Base-by-base conservation (phyloP, 805 yeast genomes). In the Phaffomyces opuntiae region DNA sequence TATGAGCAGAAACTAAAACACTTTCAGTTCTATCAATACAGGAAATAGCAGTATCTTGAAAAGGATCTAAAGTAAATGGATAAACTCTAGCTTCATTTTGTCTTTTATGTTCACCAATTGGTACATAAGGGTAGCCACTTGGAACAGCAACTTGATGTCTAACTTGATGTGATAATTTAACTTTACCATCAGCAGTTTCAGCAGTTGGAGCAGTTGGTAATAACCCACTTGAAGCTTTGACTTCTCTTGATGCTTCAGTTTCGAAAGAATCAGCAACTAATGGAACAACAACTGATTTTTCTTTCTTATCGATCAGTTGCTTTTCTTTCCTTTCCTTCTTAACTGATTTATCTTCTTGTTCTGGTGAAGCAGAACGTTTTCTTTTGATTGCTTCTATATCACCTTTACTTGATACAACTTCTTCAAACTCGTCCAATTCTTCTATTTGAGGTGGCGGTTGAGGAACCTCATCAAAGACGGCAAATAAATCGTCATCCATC, bases 81-180 rank as follows among this genome's bases (percentile, higher is more conserved):
- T 93, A 93, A 0, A 84, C 80, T 55, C 97, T 75, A 3, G 98
- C 99, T 54, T 88, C 87, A 21, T 75, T 71, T 19, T 61, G 58
- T 60, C 96, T 77, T 60, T 82, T 82, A 63, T 93, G 98, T 53
- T 88, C 84, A 26, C 89, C 83, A 53, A 91, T 88, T 14, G 98
- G 97, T 13, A 72, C 72, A 60, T 93, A 91, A 41, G 90, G 84
- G 61, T 82, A 93, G 49, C 84, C 84, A 5, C 96, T 95, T 1
- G 99, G 99, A 24, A 91, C 75, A 2, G 98, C 97, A 11, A 91
- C 99, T 66, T 91, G 97, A 68, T 91, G 99, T 64, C 98, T 83
- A 46, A 91, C 96, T 66, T 88, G 96, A 70, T 91, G 99, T 48
- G 81, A 80, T 52, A 89, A 70, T 62, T 84, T 82, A 48, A 89